Evolutionary conservation across 192 early-diverging fungal species (phyloP).

Genomic region (Lobosporangium transversale): DNA sequence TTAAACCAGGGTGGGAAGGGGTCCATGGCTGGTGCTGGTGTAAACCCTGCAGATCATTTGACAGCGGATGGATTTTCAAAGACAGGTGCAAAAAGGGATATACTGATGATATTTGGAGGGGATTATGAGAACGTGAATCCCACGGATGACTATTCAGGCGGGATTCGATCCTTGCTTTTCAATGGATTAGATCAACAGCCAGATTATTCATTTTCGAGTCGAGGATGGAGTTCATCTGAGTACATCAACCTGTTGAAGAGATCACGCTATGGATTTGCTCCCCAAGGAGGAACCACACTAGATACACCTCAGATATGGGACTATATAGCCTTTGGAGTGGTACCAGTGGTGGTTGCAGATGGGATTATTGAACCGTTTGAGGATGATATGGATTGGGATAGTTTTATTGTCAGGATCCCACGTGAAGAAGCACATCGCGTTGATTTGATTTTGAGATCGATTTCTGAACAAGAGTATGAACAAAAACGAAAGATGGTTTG

Average conservation of each 20-base stretch:
- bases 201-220: slow-evolving; percentile 51
- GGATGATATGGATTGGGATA: slow-evolving; percentile 61
- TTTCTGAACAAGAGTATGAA: slow-evolving; percentile 54
- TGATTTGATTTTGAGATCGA: slow-evolving; percentile 26
- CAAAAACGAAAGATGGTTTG: slow-evolving; percentile 48
- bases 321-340: slow-evolving; percentile 60
- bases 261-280: slow-evolving; percentile 55
- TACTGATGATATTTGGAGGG: slow-evolving; percentile 38
- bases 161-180: slow-evolving; percentile 54
- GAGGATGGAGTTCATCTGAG: slow-evolving; percentile 13
- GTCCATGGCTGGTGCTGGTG: no score
- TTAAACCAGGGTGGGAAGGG: no score
- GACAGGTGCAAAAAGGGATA: slow-evolving; percentile 48
- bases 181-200: slow-evolving; percentile 49
- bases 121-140: slow-evolving; percentile 40
- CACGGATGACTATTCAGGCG: slow-evolving; percentile 48
- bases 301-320: slow-evolving; percentile 61
- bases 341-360: slow-evolving; percentile 59
- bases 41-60: slow-evolving; percentile 12
- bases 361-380: slow-evolving; percentile 63
- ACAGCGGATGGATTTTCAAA: slow-evolving; percentile 42
- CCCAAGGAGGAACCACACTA: slow-evolving; percentile 56
- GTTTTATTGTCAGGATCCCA: slow-evolving; percentile 53
- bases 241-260: slow-evolving; percentile 46
- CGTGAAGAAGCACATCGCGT: slow-evolving; percentile 54